Conservation (phyloP, 208 protist species). For the Endotrypanum monterogeii region DNA sequence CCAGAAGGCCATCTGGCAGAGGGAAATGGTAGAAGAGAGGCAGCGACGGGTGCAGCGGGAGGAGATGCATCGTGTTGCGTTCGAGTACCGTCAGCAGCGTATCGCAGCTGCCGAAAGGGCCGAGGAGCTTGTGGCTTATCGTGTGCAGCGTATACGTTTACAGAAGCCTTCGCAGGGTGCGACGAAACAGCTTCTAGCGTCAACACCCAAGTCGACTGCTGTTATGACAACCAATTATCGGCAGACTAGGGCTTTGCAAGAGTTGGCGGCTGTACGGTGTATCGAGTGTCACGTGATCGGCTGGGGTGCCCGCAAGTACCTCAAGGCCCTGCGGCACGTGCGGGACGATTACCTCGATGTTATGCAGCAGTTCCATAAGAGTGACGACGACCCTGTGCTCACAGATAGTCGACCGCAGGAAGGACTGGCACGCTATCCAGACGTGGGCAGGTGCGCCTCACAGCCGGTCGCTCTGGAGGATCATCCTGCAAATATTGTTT, state of each 20-base stretch:
- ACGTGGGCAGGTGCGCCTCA: background rate
- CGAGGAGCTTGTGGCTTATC: constrained; percentile 39
- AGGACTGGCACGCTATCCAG: constrained; percentile 9
- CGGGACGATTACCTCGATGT: constrained; percentile 24
- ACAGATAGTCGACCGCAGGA: constrained; percentile 5
- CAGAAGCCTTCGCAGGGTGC: background rate
- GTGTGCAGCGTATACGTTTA: constrained; percentile 8
- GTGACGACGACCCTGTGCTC: constrained; percentile 19
- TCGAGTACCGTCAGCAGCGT: constrained; percentile 48
- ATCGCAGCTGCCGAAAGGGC: constrained; percentile 42
- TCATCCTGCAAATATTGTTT: background rate
- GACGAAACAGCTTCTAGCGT: background rate
- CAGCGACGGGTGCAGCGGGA: constrained; percentile 25
- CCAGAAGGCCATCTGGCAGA: constrained; percentile 27
- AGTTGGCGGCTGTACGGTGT: constrained; percentile 13
- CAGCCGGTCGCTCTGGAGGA: background rate
- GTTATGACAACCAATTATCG: background rate
- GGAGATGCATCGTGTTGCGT: constrained; percentile 28
- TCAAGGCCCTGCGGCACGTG: constrained; percentile 12
- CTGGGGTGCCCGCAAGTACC: constrained; percentile 10
- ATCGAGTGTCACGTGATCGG: constrained; percentile 15
- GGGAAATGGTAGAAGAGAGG: constrained; percentile 15
- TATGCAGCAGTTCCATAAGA: constrained; percentile 11
- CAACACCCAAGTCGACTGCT: background rate
- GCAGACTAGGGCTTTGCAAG: constrained; percentile 10